A percentile compares a stretch with the other conserved stretches of the same genome.
Evolutionary conservation across 1,139 yeast species (phyloP).

Genomic region (Debaryomyces subglobosus): DNA sequence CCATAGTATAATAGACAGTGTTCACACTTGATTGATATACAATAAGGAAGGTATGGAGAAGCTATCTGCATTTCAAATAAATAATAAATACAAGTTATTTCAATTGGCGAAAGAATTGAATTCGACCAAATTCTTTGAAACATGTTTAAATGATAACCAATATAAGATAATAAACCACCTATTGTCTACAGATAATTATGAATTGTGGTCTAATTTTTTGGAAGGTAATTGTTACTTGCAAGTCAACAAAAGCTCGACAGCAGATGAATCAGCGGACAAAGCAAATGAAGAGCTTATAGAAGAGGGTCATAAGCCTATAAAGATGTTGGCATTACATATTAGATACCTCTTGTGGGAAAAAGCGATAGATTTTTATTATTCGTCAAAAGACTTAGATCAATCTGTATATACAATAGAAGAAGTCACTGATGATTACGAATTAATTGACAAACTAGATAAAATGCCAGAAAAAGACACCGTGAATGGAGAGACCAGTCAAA

Average conservation of each 20-base stretch:
- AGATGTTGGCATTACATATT: constrained; percentile 61
- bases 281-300: constrained; percentile 14
- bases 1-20: neutral
- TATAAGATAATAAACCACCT: constrained; percentile 54
- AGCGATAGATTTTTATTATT: constrained; percentile 61
- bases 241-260: constrained; percentile 22
- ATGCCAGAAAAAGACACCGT: constrained; percentile 23
- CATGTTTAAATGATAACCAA: constrained; percentile 66
- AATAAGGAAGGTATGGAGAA: constrained; percentile 34
- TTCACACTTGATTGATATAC: neutral
- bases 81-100: constrained; percentile 44
- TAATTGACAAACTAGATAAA: constrained; percentile 37
- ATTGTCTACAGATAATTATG: constrained; percentile 29
- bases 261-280: constrained; percentile 15
- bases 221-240: constrained; percentile 52
- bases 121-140: constrained; percentile 52
- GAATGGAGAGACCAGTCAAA: constrained; percentile 26
- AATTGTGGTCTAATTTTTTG: constrained; percentile 56
- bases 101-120: constrained; percentile 53
- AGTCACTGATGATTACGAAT: constrained; percentile 40
- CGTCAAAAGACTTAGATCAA: constrained; percentile 31
- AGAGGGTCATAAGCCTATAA: constrained; percentile 53
- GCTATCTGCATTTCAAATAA: constrained; percentile 45
- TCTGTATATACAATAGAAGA: constrained; percentile 33
- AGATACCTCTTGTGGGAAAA: constrained; percentile 75